Evolutionary conservation across 169 alveolate species (phyloP), one percentile per base, ranked within the genome.

Genomic region (Eimeria tenella): DNA sequence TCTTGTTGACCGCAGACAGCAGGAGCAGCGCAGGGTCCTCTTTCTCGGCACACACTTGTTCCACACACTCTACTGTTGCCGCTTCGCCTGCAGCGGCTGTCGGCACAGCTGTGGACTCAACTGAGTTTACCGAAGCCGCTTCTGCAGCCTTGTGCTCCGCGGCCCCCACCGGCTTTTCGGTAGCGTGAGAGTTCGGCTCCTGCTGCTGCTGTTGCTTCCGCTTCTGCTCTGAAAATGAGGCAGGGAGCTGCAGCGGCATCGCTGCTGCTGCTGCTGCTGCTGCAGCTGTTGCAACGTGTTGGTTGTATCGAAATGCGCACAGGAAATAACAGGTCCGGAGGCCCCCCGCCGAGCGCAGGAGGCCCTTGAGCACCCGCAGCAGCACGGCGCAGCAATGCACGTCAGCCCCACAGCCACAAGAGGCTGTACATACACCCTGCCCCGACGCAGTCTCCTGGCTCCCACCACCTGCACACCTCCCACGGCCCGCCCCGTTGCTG

Each of bases 211-310:
- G 83, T 53, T 31, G 83, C 83, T 73, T 23, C 70, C 52, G 88
- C 88, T n/a, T 63, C 49, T 50, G 71, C 53, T 52, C 58, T 74
- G 84, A 49, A 9, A 19, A 56, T 49, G 60, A 52, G 17, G 60
- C 60, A 74, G 55, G 84, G 8, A 42, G 84, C 17, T 13, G 52
- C 84, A 74, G 62, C 62, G 84, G 84, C 84, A 49, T 52, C 10
- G 88, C 88, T 17, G 88, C 88, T 17, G 88, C 88, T 6, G 88
- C 88, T 13, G 88, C 70, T 25, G 88, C 88, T 15, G 88, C 88
- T 19, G 71, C 68, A 0, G 52, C 63, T 13, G 71, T 68, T 15
- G 88, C 56, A 17, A 79, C 70, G 21, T 79, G 88, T 53, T 50
- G 63, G 52, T 23, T 79, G 53, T 79, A 79, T 3, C 70, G 63